These are phyloP conservation scores for Penicillium aurantiogriseum DNA, from an alignment of 2,329 filamentous ascomycete genomes.

Conservation along the genomic window DNA sequence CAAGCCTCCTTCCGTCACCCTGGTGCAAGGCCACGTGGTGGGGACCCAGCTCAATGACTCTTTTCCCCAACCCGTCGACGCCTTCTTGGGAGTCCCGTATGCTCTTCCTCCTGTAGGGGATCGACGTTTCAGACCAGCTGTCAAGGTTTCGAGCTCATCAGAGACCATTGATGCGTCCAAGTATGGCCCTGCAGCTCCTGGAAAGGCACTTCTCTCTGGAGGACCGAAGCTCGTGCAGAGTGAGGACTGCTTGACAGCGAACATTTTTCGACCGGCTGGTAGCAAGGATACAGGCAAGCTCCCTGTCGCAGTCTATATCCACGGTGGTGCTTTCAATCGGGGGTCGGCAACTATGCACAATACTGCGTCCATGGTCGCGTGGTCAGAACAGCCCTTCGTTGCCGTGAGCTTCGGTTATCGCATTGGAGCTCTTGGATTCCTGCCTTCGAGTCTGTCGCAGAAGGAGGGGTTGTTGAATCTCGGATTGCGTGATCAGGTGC, in stretches of 20 bases:
- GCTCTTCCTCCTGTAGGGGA: slow-evolving; percentile 49
- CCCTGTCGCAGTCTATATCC: slow-evolving; percentile 44
- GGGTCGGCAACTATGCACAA: slow-evolving; percentile 48
- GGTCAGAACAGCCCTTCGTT: slow-evolving; percentile 46
- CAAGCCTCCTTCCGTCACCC: slow-evolving; percentile 13
- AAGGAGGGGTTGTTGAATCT: slow-evolving; percentile 53
- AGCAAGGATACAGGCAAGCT: slow-evolving; percentile 23
- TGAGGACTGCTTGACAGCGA: slow-evolving; percentile 46
- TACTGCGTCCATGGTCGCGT: slow-evolving; percentile 61
- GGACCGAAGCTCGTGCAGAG: slow-evolving; percentile 51
- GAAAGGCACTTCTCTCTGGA: slow-evolving; percentile 50
- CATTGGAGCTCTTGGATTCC: slow-evolving; percentile 61
- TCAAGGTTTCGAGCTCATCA: slow-evolving; percentile 23
- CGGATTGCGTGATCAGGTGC: slow-evolving; percentile 39
- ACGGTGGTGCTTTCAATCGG: slow-evolving; percentile 42
- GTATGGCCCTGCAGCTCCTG: slow-evolving; percentile 35
- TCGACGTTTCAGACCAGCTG: slow-evolving; percentile 46
- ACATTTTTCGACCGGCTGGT: slow-evolving; percentile 40
- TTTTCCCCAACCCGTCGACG: slow-evolving; percentile 32
- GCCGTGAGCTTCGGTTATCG: slow-evolving; percentile 49
- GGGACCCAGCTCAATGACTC: slow-evolving; percentile 26
- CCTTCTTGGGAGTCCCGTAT: slow-evolving; percentile 53
- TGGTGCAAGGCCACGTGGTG: slow-evolving; percentile 33
- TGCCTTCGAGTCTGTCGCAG: slow-evolving; percentile 56
- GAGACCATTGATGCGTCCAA: slow-evolving; percentile 37